Base-by-base conservation (phyloP, 192 early-diverging fungal species). In the Geranomyces michiganensis region DNA sequence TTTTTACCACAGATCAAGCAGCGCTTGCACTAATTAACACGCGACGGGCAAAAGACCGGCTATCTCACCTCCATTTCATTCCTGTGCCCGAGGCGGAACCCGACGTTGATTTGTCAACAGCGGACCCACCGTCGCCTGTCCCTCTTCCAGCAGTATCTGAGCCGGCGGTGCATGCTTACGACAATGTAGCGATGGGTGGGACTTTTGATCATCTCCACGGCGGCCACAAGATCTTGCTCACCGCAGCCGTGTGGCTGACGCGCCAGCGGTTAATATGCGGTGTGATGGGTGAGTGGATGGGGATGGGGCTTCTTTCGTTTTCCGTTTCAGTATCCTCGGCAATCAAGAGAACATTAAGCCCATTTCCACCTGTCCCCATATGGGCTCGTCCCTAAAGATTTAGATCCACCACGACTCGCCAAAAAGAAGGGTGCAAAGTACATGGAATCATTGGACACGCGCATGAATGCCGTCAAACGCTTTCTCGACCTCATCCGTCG, bases 201-300 rank as follows among this genome's bases (percentile, higher is more conserved):
- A 97, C 97, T 21, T 99, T 99, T 84, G 97, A 99, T 78, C 95
- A 97, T 72, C 78, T 99, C 56, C 97, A 99, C 68, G 78, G 87
- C 0, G 97, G 95, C 12, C 97, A 99, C 77, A 95, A 97, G 83
- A 92, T 97, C 36, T 78, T 99, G 15, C 82, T 99, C 33, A 90
- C 93, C 0, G 90, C 90, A 73, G 86, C 92, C 0, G 91, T 88
- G 0, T 87, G 90, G 76, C 79, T 93, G 10, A 76, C 92, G 5
- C 76, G 78, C 12, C 77, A 87, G 58, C 63, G 85, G 67, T 63
- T 92, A 66, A 68, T 90, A 62, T 88, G 92, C 70, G 88, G 95
- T 56, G 80, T 94, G 47, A 87, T 90, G 76, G 90, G 91, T 93
- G 85, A 36, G 65, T 22, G 31, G 59, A 9, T 21, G 26, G 60